Percentiles rank a stretch among this genome's conserved stretches.
phyloP scores from a whole-genome alignment of 192 early-diverging fungal species.

The Rhizoclosmatium sp. region DNA sequence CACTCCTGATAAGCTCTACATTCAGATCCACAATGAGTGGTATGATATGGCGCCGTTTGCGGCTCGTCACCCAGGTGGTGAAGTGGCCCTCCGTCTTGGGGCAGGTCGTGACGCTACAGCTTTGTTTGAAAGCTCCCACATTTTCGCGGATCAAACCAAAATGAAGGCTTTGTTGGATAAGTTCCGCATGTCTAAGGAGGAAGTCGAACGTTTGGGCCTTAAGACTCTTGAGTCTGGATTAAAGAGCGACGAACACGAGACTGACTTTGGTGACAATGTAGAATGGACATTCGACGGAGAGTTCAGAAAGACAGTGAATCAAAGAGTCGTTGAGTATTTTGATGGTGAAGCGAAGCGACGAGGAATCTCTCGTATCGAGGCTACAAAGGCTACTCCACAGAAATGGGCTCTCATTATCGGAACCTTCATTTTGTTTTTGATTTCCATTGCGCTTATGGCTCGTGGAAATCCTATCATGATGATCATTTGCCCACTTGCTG shows the following conservation, averaged over 20 bases:
- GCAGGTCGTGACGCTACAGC: conserved; percentile 26
- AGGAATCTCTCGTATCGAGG: conserved; percentile 20
- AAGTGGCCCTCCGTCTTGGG: conserved; percentile 5
- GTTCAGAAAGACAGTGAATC: background rate
- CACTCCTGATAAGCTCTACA: background rate
- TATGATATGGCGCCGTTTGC: conserved; percentile 11
- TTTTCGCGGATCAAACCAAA: conserved; percentile 11
- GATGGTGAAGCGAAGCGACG: conserved; percentile 19
- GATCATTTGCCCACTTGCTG: background rate
- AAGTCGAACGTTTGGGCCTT: background rate
- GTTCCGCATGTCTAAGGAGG: background rate
- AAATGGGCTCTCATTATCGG: conserved; percentile 3
- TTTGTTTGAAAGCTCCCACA: conserved; percentile 22
- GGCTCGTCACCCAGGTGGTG: conserved; percentile 10
- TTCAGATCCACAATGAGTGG: conserved; percentile 17
- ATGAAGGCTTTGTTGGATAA: background rate
- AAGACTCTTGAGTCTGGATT: conserved; percentile 8
- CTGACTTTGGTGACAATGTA: background rate
- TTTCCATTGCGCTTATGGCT: background rate
- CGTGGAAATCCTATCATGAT: conserved; percentile 10
- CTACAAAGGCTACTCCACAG: conserved; percentile 25
- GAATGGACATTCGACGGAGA: background rate
- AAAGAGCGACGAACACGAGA: background rate
- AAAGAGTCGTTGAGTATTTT: conserved; percentile 1
- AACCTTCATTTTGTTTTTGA: background rate